Percentiles rank a stretch among this genome's conserved stretches.
These are phyloP conservation scores for Talaromyces wortmannii DNA, from an alignment of 495 filamentous ascomycete species.

Conservation along the genomic window DNA sequence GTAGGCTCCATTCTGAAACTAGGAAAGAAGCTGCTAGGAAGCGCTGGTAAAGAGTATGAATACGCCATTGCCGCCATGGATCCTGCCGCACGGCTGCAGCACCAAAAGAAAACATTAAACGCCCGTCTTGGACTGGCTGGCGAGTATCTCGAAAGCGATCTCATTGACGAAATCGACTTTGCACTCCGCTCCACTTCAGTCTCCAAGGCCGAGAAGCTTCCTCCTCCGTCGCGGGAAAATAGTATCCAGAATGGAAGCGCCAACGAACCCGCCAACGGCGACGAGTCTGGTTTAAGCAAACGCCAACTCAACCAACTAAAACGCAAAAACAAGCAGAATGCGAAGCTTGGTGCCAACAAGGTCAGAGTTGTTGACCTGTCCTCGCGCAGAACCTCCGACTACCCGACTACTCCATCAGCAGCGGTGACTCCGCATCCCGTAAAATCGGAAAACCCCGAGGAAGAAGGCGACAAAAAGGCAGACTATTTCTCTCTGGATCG, in stretches of 20 bases:
- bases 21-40: slow-evolving; percentile 76
- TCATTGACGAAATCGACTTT: slow-evolving; percentile 58
- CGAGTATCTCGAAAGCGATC: slow-evolving; percentile 77
- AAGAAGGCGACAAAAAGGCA: slow-evolving; percentile 40
- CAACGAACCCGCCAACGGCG: slow-evolving; percentile 36
- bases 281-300: slow-evolving; percentile 74
- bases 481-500: slow-evolving; percentile 89
- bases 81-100: slow-evolving; percentile 67
- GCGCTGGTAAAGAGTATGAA: slow-evolving; percentile 75
- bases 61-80: slow-evolving; percentile 76
- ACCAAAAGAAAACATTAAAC: slow-evolving; percentile 83
- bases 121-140: slow-evolving; percentile 79
- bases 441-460: slow-evolving; percentile 52
- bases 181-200: slow-evolving; percentile 38
- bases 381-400: slow-evolving; percentile 61
- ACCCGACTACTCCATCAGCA: slow-evolving; percentile 51
- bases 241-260: slow-evolving; percentile 33
- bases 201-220: slow-evolving; percentile 35
- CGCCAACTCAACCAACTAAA: slow-evolving; percentile 92
- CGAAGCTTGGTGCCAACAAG: slow-evolving; percentile 80
- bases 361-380: slow-evolving; percentile 85
- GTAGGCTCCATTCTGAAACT: slow-evolving; percentile 69
- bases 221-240: slow-evolving; percentile 32
- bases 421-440: slow-evolving; percentile 62
- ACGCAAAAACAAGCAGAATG: slow-evolving; percentile 77